These are phyloP conservation scores for Wolfiporia cocos DNA, from an alignment of 1,284 basidiomycete genomes.

Conservation along the genomic window DNA sequence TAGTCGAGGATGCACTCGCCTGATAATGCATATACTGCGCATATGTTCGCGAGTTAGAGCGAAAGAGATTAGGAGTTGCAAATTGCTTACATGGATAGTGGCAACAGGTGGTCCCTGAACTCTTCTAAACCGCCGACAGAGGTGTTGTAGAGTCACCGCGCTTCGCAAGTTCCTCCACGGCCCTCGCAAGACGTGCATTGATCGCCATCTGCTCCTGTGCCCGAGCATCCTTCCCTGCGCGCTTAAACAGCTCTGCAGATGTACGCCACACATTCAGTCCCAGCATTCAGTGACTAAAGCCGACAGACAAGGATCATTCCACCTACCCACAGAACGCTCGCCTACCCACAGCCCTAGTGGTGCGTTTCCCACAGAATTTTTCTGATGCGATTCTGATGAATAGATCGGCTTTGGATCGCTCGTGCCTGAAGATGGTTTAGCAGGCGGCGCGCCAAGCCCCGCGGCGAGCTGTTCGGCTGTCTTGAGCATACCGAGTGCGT, in stretches of 20 bases:
- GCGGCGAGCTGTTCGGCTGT: conserved; percentile 64
- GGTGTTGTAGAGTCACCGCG: too few species aligned
- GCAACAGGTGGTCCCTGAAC: too few species aligned
- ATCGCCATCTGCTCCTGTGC: conserved; percentile 20
- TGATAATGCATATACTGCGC: too few species aligned
- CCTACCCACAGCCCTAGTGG: conserved; percentile 67
- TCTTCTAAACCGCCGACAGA: too few species aligned
- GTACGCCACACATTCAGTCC: too few species aligned
- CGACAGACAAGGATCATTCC: not conserved
- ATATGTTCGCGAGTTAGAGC: too few species aligned
- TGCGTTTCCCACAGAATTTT: conserved; percentile 46
- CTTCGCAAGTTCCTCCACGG: conserved; percentile 18
- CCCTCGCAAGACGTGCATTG: conserved; percentile 21
- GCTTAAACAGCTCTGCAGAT: conserved; percentile 44
- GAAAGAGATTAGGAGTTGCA: too few species aligned
- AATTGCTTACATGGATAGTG: too few species aligned
- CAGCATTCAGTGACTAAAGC: too few species aligned
- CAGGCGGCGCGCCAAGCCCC: conserved; percentile 55
- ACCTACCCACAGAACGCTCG: conserved; percentile 53
- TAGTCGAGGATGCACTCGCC: too few species aligned
- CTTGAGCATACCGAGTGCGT: conserved; percentile 56
- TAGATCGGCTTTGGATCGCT: conserved; percentile 15
- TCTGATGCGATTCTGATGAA: too few species aligned
- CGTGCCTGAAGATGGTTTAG: conserved; percentile 10
- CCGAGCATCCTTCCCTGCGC: conserved; percentile 39